phyloP scores from a whole-genome alignment of 176 grass and related monocot species.

The Chrysopogon serrulatus region DNA sequence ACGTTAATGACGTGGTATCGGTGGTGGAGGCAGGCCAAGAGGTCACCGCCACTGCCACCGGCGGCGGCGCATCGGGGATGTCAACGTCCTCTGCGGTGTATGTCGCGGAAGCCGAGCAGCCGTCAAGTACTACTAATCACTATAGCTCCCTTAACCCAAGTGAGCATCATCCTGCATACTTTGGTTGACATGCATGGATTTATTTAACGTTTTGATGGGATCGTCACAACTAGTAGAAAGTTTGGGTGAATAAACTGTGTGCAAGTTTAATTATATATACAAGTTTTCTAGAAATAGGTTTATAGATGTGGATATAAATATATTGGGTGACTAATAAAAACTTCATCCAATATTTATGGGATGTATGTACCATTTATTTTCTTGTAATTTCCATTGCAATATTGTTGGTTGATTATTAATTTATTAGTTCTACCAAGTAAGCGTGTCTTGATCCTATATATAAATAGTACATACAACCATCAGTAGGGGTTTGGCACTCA shows the following conservation, averaged over 20 bases:
- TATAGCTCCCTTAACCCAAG: constrained; percentile 57
- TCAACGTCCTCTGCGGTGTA: constrained; percentile 37
- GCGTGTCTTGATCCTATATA: neutral
- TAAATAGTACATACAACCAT: neutral
- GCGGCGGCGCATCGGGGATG: neutral
- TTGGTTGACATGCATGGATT: constrained; percentile 56
- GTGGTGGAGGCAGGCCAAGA: constrained; percentile 11
- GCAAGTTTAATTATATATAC: constrained; percentile 24
- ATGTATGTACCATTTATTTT: constrained; percentile 13
- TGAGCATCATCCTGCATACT: constrained; percentile 75
- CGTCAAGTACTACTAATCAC: constrained; percentile 39
- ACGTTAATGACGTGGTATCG: constrained; percentile 32
- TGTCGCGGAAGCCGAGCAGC: constrained; percentile 22
- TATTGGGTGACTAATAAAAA: constrained; percentile 27
- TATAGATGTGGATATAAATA: constrained; percentile 17
- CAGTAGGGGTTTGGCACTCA: neutral
- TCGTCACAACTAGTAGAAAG: neutral
- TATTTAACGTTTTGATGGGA: constrained; percentile 36
- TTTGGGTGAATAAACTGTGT: constrained; percentile 24
- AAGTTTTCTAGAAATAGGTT: constrained; percentile 25
- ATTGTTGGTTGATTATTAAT: constrained; percentile 31
- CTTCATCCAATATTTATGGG: neutral
- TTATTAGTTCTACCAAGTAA: constrained; percentile 16
- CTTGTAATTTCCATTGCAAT: constrained; percentile 14
- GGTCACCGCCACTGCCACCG: neutral